These are phyloP conservation scores for Penicillium frequentans DNA, from an alignment of 2,329 filamentous ascomycete species.

Conservation along the genomic window DNA sequence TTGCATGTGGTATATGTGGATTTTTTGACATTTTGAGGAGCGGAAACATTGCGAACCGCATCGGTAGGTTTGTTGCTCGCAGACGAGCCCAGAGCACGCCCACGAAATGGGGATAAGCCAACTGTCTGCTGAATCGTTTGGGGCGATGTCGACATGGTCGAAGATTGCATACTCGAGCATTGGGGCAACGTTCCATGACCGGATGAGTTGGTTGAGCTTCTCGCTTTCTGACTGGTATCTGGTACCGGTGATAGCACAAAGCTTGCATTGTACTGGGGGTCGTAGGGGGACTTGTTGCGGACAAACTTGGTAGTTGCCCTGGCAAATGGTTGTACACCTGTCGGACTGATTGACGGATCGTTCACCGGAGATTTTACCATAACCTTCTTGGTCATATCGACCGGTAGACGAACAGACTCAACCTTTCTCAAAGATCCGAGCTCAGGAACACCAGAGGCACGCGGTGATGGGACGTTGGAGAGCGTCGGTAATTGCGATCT, in stretches of 20 bases:
- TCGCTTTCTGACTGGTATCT: not conserved
- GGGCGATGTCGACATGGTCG: not conserved
- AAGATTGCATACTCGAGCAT: not conserved
- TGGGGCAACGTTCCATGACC: not conserved
- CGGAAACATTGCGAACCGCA: not conserved
- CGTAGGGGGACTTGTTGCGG: not conserved
- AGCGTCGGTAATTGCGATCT: not conserved
- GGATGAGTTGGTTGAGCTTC: not conserved
- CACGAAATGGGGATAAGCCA: not conserved
- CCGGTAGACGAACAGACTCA: not conserved
- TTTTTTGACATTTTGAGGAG: not conserved
- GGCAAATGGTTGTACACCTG: not conserved
- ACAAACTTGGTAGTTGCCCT: not conserved
- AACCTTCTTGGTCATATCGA: not conserved
- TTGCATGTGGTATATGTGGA: not conserved
- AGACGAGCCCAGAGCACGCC: not conserved
- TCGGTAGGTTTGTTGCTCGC: not conserved
- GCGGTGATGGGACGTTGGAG: slow-evolving; percentile 6
- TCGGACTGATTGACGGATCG: not conserved
- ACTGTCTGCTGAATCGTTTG: not conserved
- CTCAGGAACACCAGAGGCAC: slow-evolving; percentile 9
- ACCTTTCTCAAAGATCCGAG: not conserved
- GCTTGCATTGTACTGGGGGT: not conserved
- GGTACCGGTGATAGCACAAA: not conserved
- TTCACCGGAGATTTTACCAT: not conserved